Evolutionary conservation across 2,329 filamentous ascomycete genomes (phyloP).

Genomic region (Phialophora chinensis): DNA sequence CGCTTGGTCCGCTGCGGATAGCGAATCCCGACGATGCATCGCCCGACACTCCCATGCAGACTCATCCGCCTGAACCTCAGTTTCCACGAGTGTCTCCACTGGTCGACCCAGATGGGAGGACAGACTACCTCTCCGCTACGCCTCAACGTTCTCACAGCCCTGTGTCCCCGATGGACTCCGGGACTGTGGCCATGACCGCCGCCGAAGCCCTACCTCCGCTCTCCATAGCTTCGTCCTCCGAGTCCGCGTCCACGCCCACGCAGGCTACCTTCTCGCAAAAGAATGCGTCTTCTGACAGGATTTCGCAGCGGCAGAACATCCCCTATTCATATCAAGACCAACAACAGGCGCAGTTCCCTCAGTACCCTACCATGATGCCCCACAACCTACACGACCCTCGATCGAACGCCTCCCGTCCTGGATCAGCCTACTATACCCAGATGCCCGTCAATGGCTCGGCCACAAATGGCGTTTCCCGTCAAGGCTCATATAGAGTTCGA

Average conservation of each 20-base stretch:
- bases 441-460: conserved; percentile 49
- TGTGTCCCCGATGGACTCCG: conserved; percentile 36
- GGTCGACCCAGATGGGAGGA: conserved; percentile 28
- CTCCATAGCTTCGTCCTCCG: conserved; percentile 21
- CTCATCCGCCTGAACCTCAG: conserved; percentile 29
- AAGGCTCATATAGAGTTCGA: conserved; percentile 60
- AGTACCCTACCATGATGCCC: conserved; percentile 52
- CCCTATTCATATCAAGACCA: conserved; percentile 53
- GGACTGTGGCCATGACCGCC: conserved; percentile 4
- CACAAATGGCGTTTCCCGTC: conserved; percentile 44
- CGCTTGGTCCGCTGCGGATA: conserved; percentile 91
- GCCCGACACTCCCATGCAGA: conserved; percentile 41
- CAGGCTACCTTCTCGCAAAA: conserved; percentile 24
- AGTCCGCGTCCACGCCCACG: conserved; percentile 22
- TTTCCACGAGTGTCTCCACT: conserved; percentile 36
- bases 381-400: conserved; percentile 49
- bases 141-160: conserved; percentile 32
- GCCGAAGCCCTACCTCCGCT: conserved; percentile 28
- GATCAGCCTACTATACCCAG: conserved; percentile 56
- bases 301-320: conserved; percentile 48
- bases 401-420: conserved; percentile 49
- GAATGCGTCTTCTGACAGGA: conserved; percentile 26
- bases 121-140: conserved; percentile 30
- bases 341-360: conserved; percentile 50
- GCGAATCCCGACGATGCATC: conserved; percentile 87